Conservation (phyloP, 108 stramenopile genomes). For the Cylindrotheca fusiformis region DNA sequence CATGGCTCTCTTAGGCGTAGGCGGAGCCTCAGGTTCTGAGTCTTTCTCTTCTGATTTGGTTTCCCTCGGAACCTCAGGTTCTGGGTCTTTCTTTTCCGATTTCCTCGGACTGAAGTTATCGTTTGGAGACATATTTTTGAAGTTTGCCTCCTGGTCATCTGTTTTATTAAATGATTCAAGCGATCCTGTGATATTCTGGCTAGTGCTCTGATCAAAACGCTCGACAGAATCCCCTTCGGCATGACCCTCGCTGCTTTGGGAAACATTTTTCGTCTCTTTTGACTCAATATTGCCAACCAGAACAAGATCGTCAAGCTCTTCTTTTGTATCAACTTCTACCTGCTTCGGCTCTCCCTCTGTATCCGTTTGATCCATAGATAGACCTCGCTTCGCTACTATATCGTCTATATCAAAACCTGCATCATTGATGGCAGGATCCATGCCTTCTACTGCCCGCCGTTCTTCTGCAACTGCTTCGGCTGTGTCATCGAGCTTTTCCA, state of each 20-base stretch:
- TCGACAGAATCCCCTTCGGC: background rate
- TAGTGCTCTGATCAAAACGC: background rate
- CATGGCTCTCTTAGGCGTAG: no score
- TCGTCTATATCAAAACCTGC: slow-evolving; percentile 26
- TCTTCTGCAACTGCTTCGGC: slow-evolving; percentile 72
- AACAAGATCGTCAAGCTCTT: background rate
- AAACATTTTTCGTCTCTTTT: background rate
- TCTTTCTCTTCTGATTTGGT: background rate
- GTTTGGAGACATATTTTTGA: background rate
- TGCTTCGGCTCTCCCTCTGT: slow-evolving; percentile 6
- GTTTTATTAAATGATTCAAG: background rate
- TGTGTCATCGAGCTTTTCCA: slow-evolving; percentile 69
- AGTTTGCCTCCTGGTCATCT: background rate
- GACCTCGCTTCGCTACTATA: slow-evolving; percentile 50
- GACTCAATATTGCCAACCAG: background rate
- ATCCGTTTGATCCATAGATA: slow-evolving; percentile 23
- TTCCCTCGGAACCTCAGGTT: background rate
- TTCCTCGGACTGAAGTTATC: background rate
- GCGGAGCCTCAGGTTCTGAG: background rate
- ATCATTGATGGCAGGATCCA: background rate
- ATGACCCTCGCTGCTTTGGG: background rate
- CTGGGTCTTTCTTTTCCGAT: background rate
- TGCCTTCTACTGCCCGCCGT: background rate
- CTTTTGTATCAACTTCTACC: slow-evolving; percentile 5
- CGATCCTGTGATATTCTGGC: no score